Evolutionary conservation across 75 land plant species (phyloP).

Genomic region (Selaginella tamariscina): DNA sequence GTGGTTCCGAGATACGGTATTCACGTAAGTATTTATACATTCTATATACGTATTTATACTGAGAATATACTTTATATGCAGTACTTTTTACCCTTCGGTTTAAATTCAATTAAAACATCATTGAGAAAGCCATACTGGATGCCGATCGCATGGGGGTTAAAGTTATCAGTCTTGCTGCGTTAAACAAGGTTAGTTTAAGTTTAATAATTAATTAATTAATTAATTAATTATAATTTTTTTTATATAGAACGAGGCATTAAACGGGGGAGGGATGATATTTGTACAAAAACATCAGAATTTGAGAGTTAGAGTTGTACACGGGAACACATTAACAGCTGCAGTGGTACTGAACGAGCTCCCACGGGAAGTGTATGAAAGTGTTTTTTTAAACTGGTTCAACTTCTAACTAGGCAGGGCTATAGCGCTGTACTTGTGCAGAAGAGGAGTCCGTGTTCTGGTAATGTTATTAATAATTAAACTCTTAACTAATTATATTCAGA

Average conservation of each 20-base stretch:
- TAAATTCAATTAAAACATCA: constrained; percentile 24
- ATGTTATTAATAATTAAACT: background rate
- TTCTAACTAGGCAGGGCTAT: constrained; percentile 91
- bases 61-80: no score
- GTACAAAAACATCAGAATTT: constrained; percentile 64
- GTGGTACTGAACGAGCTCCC: constrained; percentile 68
- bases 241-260: constrained; percentile 72
- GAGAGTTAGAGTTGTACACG: constrained; percentile 81
- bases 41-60: no score
- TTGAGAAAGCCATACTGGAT: constrained; percentile 33
- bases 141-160: constrained; percentile 29
- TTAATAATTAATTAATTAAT: no score
- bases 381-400: constrained; percentile 85
- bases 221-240: no score
- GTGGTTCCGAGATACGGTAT: constrained; percentile 9
- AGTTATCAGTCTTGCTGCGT: constrained; percentile 32
- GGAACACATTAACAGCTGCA: constrained; percentile 85
- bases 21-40: constrained; percentile 6
- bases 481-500: background rate
- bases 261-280: constrained; percentile 83
- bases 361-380: constrained; percentile 50
- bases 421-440: constrained; percentile 68
- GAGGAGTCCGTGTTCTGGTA: constrained; percentile 65
- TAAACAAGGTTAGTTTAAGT: constrained; percentile 42
- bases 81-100: constrained; percentile 30